A percentile compares a stretch with the other conserved stretches of the same genome.
Conservation (phyloP, 2,329 filamentous ascomycete genomes). For the Sphaerulina populicola region DNA sequence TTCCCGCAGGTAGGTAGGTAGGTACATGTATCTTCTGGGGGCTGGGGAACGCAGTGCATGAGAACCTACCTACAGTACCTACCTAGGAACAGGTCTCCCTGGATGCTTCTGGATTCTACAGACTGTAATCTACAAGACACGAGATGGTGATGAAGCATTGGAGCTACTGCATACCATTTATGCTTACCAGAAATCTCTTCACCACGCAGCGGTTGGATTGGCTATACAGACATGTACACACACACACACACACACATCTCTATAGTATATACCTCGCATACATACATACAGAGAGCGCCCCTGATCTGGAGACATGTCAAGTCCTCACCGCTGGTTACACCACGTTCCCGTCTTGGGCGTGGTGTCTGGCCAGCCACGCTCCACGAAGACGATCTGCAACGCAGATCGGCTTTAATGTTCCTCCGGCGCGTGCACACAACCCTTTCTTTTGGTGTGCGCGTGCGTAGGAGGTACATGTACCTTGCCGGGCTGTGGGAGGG, state of each 20-base stretch:
- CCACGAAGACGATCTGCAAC: constrained; percentile 1
- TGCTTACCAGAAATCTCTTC: constrained; percentile 20
- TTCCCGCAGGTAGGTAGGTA: too few species aligned
- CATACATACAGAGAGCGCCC: too few species aligned
- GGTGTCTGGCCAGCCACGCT: neutral
- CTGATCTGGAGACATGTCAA: constrained; percentile 10
- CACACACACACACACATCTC: too few species aligned
- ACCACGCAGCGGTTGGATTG: constrained; percentile 9
- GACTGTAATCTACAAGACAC: too few species aligned
- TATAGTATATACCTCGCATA: constrained; percentile 1
- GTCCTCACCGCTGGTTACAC: constrained; percentile 16
- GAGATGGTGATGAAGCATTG: neutral
- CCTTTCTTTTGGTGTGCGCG: too few species aligned
- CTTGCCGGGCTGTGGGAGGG: too few species aligned
- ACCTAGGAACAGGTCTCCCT: constrained; percentile 10
- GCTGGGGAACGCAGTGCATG: constrained; percentile 15
- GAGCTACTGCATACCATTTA: constrained; percentile 17
- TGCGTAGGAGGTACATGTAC: too few species aligned
- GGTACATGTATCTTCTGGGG: too few species aligned
- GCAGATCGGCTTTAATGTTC: constrained; percentile 3
- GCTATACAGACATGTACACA: neutral
- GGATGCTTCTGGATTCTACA: neutral
- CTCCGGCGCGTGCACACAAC: constrained; percentile 6
- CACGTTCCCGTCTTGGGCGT: neutral
- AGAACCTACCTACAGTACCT: too few species aligned